Evolutionary conservation across 2,329 filamentous ascomycete genomes (phyloP), one percentile per base, ranked within the genome.

Genomic region (Rutstroemia sydowiana): DNA sequence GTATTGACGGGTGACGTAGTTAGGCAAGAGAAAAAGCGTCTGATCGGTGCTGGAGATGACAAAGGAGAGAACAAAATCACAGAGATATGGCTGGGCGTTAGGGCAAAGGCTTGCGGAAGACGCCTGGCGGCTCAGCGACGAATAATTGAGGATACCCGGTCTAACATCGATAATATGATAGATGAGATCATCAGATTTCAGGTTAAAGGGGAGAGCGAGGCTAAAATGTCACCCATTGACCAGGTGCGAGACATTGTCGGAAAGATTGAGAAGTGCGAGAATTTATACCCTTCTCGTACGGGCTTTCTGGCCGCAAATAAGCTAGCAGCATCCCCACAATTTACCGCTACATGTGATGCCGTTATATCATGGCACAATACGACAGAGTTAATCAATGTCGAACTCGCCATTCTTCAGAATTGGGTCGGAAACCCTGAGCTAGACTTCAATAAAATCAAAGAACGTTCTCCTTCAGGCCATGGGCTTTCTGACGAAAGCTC

Each of bases 351-450:
- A 26, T 93, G 87, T 63, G 87, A 95, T 66, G 86, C 92, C 45
- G 85, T 98, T 59, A 82, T 95, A 56, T 85, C 92, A 3, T 98
- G 93, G 93, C 86, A 95, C 74, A 98, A 97, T 69, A 96, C 91
- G 47, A 96, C 91, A 30, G 84, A 92, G 65, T 82, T 95, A 65
- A 97, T 98, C 75, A 95, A 95, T 68, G 95, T 88, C 2, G 88
- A 98, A 68, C 79, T 98, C 54, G 83, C 84, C 13, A 91, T 97
- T 57, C 70, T 98, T 57, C 91, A 93, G 68, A 90, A 86, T 57
- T 98, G 93, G 93, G 93, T 98, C 23, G 93, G 93, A 50, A 98
- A 98, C 65, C 84, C 91, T 34, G 91, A 95, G 65, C 78, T 98
- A 36, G 90, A 97, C 69, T 98, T 97, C 66, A 82, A 82, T 46